Conservation (phyloP, 306 rosid genomes). For the Hylodesmum podocarpum region DNA sequence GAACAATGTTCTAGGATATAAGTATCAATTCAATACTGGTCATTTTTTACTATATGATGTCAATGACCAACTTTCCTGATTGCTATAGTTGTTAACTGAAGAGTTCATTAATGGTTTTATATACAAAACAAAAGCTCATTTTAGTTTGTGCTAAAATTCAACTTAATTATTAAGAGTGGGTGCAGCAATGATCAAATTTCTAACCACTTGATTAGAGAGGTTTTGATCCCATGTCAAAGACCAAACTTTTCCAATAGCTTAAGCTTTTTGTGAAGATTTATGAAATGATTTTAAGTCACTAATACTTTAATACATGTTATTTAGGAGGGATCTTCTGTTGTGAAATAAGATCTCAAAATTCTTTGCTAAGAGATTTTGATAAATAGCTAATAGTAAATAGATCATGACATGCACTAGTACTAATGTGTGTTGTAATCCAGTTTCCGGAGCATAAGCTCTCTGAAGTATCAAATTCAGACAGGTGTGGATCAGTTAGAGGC, state of each 20-base stretch:
- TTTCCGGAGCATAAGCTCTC: constrained; percentile 67
- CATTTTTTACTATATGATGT: neutral
- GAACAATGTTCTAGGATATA: neutral
- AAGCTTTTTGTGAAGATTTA: neutral
- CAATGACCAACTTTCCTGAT: neutral
- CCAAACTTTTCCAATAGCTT: neutral
- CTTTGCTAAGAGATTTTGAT: constrained; percentile 18
- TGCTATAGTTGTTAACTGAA: neutral
- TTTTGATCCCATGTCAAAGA: neutral
- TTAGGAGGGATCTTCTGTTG: constrained; percentile 14
- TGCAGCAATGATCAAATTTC: neutral
- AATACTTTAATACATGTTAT: constrained; percentile 5
- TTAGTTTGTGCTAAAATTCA: neutral
- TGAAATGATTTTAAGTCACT: neutral
- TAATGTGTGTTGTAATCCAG: constrained; percentile 46
- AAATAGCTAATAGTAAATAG: neutral
- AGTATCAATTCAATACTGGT: neutral
- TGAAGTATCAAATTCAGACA: constrained; percentile 86
- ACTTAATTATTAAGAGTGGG: neutral
- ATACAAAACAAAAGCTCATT: neutral
- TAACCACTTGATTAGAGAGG: neutral
- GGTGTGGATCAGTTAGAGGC: constrained; percentile 80
- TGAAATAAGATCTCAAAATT: constrained; percentile 26
- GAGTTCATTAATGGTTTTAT: neutral
- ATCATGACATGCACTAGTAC: constrained; percentile 9